Base-by-base conservation (phyloP, 2,329 filamentous ascomycete genomes). In the Cryoendolithus antarcticus region DNA sequence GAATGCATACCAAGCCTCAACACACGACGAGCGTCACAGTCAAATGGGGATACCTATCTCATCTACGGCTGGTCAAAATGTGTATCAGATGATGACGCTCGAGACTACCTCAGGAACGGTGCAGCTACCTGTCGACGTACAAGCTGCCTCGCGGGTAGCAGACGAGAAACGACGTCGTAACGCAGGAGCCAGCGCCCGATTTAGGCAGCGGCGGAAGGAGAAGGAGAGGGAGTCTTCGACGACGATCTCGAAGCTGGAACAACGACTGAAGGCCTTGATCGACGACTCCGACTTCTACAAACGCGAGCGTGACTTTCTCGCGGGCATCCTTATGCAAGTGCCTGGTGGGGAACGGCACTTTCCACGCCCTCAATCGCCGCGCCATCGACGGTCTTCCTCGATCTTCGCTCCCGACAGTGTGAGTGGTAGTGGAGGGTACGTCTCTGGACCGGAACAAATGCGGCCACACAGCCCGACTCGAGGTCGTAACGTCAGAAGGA, bases 161-260 rank as follows among this genome's bases (percentile, higher is more conserved):
- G 83, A 91, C 53, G 84, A 93, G 59, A 93, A 91, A 62, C 72
- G 86, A 40, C 80, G 82, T 58, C 75, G 85, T 37, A 93, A 93
- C 54, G 86, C 86, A 31, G 82, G 82, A 35, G 86, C 86, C 4
- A 93, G 85, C 41, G 84, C 84, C 35, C 73, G 86, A 43, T 91
- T 93, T 48, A 74, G 86, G 40, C 76, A 79, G 54, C 74, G 86
- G 43, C 78, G 86, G 54, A 93, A 93, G 62, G 83, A 86, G 53
- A 80, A 82, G 57, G 83, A 89, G 57, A 75, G 74, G 50, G 80
- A 86, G 57, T 80, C 80, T 41, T 74, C 75, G 10, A 70, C 72
- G 39, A 79, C 74, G 36, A 77, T 89, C 46, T 70, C 81, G 37
- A 74, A 77, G 48, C 65, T 89, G 39, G 79, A 85, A 54, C 69